phyloP scores from a whole-genome alignment of 2,329 filamentous ascomycete genomes.

The Arthrobotrys sinensis region DNA sequence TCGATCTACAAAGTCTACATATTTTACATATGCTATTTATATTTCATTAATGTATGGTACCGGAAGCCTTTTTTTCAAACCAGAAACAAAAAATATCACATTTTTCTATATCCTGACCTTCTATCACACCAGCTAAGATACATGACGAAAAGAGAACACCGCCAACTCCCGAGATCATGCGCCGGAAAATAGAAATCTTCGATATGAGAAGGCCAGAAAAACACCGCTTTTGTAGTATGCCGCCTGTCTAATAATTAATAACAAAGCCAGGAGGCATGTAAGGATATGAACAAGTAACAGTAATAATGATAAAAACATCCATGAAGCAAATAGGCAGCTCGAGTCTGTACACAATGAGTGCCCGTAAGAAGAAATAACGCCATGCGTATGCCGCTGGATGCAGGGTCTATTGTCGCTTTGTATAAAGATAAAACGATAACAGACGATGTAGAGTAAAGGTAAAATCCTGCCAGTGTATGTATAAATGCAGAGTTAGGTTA shows the following conservation, averaged over 20 bases:
- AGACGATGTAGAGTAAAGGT: neutral
- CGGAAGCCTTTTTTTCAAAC: neutral
- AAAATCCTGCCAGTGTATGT: neutral
- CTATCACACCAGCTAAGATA: conserved; percentile 5
- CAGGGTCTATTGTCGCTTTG: conserved; percentile 11
- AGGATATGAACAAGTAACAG: neutral
- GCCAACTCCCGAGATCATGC: conserved; percentile 12
- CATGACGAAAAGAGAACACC: conserved; percentile 4
- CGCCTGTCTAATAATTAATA: conserved; percentile 17
- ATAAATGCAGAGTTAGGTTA: neutral
- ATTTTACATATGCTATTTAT: conserved; percentile 4
- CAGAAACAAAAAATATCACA: conserved; percentile 2
- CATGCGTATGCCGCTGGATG: conserved; percentile 8
- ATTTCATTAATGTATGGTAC: neutral
- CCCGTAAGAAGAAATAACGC: conserved; percentile 7
- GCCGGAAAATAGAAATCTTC: conserved; percentile 26
- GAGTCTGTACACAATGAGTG: neutral
- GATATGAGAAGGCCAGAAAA: neutral
- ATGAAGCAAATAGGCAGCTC: neutral
- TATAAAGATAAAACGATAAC: conserved; percentile 2
- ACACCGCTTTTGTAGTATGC: conserved; percentile 7
- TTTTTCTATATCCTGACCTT: conserved; percentile 5
- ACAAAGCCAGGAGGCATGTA: neutral
- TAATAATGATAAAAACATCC: conserved; percentile 1
- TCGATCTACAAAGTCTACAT: neutral